phyloP scores from a whole-genome alignment of 2,329 filamentous ascomycete genomes.

The Balansia obtecta region DNA sequence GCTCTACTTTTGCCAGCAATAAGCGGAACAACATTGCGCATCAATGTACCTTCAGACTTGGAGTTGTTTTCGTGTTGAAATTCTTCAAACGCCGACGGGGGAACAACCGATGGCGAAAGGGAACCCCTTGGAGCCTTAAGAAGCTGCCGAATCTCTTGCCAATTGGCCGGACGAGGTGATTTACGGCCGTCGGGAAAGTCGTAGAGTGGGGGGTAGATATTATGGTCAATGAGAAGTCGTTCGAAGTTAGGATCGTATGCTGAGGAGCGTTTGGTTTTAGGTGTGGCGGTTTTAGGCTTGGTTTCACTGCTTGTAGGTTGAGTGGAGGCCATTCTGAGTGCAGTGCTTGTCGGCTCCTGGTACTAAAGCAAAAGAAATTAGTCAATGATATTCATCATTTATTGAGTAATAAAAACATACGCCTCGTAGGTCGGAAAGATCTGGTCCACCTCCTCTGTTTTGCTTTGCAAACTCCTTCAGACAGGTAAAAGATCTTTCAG shows the following conservation, averaged over 20 bases:
- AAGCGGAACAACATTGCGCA: slow-evolving; percentile 16
- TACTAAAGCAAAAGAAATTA: neutral
- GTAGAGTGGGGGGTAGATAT: neutral
- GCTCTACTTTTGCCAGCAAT: neutral
- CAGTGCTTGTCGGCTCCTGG: neutral
- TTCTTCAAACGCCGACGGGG: slow-evolving; percentile 14
- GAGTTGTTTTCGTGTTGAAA: slow-evolving; percentile 18
- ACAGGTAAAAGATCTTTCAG: neutral
- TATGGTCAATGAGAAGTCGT: slow-evolving; percentile 1
- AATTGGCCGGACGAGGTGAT: neutral
- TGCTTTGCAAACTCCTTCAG: too few relatives aligned
- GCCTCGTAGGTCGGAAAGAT: neutral
- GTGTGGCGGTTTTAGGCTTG: neutral
- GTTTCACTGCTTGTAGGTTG: neutral
- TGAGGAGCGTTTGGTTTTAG: neutral
- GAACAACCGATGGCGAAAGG: slow-evolving; percentile 12
- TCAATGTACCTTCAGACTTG: slow-evolving; percentile 22
- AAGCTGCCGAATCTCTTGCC: neutral
- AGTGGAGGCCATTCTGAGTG: neutral
- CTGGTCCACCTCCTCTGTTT: neutral
- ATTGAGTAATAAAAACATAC: neutral
- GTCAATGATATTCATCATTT: too few relatives aligned
- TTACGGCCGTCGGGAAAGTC: neutral
- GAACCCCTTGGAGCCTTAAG: neutral
- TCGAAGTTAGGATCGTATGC: slow-evolving; percentile 3